Conservation (phyloP, 2,329 filamentous ascomycete species). For the Cyclaneusma minus region DNA sequence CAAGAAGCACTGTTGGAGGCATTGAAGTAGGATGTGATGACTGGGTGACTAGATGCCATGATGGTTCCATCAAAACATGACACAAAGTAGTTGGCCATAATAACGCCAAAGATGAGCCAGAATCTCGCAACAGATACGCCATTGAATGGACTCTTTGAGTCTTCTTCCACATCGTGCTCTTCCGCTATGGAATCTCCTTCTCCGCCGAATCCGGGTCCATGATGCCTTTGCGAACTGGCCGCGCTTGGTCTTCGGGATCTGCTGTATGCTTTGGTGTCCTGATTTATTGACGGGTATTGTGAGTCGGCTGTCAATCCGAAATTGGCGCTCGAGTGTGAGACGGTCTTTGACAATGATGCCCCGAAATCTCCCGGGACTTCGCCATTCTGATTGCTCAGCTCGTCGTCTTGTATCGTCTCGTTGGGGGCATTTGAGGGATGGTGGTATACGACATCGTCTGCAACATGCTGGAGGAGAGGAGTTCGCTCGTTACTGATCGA, state of each 20-base stretch:
- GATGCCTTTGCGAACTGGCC: conserved; percentile 5
- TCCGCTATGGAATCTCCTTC: conserved; percentile 6
- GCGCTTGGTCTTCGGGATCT: conserved; percentile 8
- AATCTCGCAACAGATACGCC: conserved; percentile 32
- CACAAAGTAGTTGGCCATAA: conserved; percentile 42
- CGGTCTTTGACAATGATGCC: conserved; percentile 5
- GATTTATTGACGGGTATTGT: conserved; percentile 16
- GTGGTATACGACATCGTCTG: conserved; percentile 3
- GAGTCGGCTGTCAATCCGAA: conserved; percentile 15
- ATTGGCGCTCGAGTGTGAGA: conserved; percentile 13
- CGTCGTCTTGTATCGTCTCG: conserved; percentile 4
- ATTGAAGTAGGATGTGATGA: conserved; percentile 67
- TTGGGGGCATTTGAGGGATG: conserved; percentile 3
- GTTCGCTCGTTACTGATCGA: too few relatives aligned
- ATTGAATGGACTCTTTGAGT: conserved; percentile 20
- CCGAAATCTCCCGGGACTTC: background rate
- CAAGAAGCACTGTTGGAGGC: conserved; percentile 68
- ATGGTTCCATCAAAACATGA: conserved; percentile 61
- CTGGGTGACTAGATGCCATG: conserved; percentile 69
- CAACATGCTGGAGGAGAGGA: too few relatives aligned
- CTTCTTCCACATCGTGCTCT: conserved; percentile 6
- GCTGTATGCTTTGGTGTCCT: conserved; percentile 8
- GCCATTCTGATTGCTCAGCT: conserved; percentile 10
- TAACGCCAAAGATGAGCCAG: conserved; percentile 44
- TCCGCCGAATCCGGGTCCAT: conserved; percentile 4